phyloP scores from a whole-genome alignment of 495 filamentous ascomycete species.

The Podospora fimiseda region DNA sequence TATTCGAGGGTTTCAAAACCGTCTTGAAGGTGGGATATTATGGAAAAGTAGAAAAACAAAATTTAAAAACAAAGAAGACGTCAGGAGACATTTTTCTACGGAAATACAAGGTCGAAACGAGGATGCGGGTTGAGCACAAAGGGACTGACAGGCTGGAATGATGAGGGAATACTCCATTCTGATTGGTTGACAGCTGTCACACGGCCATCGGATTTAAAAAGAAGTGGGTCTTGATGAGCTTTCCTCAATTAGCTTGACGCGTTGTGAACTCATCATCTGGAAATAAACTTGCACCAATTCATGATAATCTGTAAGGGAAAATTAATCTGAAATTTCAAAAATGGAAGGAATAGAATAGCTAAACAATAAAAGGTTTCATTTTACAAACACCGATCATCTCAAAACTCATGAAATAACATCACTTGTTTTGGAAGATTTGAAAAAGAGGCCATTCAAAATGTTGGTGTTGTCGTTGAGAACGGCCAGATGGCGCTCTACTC shows the following conservation, averaged over 20 bases:
- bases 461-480: slow-evolving; percentile 3
- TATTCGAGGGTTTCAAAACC: not conserved
- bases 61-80: not conserved
- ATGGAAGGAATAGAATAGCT: not conserved
- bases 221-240: not conserved
- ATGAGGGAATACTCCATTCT: not conserved
- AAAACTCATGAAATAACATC: not conserved
- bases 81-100: not conserved
- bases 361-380: not conserved
- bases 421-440: not conserved
- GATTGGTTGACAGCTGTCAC: not conserved
- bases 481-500: not conserved
- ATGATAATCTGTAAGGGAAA: too few species aligned
- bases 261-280: too few species aligned
- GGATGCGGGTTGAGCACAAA: not conserved
- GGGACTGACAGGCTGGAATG: not conserved
- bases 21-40: not conserved
- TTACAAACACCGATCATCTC: not conserved
- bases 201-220: not conserved
- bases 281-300: too few species aligned
- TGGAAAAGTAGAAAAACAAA: not conserved
- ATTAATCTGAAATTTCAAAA: not conserved
- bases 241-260: not conserved
- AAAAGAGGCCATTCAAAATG: slow-evolving; percentile 9
- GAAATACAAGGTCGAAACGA: not conserved